Conservation (phyloP, 1,284 basidiomycete genomes). For the Retiboletus fuscus region DNA sequence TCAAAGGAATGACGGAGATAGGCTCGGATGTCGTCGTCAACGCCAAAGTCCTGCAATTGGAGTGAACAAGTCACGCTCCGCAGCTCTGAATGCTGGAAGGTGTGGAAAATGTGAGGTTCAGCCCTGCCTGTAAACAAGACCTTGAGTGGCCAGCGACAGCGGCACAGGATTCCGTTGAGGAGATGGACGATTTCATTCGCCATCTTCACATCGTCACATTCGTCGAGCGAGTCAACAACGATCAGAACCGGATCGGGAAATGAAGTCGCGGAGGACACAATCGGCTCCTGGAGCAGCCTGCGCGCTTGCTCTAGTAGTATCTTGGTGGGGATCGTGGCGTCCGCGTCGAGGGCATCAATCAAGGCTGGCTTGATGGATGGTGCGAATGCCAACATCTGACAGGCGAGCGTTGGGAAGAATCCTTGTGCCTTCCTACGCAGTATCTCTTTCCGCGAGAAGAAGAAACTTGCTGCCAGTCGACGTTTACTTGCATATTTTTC, state of each 20-base stretch:
- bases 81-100: constrained; percentile 32
- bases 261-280: constrained; percentile 21
- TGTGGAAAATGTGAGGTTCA: constrained; percentile 32
- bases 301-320: constrained; percentile 37
- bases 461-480: constrained; percentile 41
- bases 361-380: constrained; percentile 32
- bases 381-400: constrained; percentile 28
- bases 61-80: constrained; percentile 16
- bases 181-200: constrained; percentile 34
- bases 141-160: constrained; percentile 30
- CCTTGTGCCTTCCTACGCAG: constrained; percentile 31
- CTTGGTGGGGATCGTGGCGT: constrained; percentile 35
- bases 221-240: constrained; percentile 42
- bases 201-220: constrained; percentile 37
- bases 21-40: constrained; percentile 35
- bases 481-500: constrained; percentile 34
- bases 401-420: constrained; percentile 39
- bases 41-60: constrained; percentile 33
- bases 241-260: constrained; percentile 29
- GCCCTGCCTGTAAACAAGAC: constrained; percentile 37
- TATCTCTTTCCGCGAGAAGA: constrained; percentile 40
- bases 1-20: constrained; percentile 39
- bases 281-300: constrained; percentile 32
- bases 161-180: constrained; percentile 22
- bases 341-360: constrained; percentile 25